Evolutionary conservation across 768 basidiomycete genomes (phyloP).

Genomic region (Tylopilus sp.): DNA sequence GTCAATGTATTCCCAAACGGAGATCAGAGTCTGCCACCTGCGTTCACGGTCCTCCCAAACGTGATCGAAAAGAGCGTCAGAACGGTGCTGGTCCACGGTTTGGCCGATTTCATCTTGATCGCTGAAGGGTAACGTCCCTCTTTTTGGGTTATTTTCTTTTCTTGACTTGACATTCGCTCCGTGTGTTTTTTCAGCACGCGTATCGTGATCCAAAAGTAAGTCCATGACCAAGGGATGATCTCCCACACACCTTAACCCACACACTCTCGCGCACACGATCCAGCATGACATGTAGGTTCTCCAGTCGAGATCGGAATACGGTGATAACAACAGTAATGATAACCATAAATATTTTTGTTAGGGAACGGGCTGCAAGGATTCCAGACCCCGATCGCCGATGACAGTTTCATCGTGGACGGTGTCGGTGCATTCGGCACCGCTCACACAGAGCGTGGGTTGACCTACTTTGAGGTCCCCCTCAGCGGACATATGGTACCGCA

Average conservation of each 20-base stretch:
- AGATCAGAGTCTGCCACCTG: constrained; percentile 59
- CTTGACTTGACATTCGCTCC: background rate
- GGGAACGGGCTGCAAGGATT: constrained; percentile 70
- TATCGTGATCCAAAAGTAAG: constrained; percentile 64
- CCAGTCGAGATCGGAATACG: background rate
- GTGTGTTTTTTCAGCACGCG: constrained; percentile 39
- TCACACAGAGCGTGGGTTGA: constrained; percentile 65
- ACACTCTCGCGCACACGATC: background rate
- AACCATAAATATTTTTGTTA: background rate
- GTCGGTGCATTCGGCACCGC: constrained; percentile 63
- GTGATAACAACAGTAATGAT: no score
- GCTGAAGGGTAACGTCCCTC: constrained; percentile 59
- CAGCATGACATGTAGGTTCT: constrained; percentile 41
- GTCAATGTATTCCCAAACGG: constrained; percentile 58
- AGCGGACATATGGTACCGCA: constrained; percentile 78
- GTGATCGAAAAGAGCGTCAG: constrained; percentile 74
- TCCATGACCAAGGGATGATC: no score
- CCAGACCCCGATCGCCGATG: constrained; percentile 60
- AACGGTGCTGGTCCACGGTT: constrained; percentile 66
- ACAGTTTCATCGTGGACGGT: constrained; percentile 69
- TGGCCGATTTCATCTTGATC: constrained; percentile 71
- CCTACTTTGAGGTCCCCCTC: constrained; percentile 62
- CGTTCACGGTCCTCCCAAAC: constrained; percentile 62
- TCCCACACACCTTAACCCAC: no score
- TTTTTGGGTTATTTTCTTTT: background rate